Conservation (phyloP, 2,329 filamentous ascomycete genomes). For the Remersonia thermophila region DNA sequence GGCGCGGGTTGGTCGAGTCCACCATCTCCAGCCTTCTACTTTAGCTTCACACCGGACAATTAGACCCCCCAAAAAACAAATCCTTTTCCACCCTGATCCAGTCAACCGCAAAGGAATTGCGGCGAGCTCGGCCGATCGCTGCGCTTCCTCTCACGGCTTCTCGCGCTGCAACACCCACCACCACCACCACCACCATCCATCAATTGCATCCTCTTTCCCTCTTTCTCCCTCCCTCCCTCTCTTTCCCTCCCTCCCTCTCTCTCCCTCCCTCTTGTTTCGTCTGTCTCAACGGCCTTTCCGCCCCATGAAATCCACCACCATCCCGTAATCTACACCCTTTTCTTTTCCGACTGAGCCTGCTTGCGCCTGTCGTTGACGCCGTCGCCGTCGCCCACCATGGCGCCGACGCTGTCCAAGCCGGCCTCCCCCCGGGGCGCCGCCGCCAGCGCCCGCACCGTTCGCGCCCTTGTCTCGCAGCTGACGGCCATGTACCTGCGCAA, state of each 20-base stretch:
- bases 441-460: constrained; percentile 49
- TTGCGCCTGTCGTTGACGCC: background rate
- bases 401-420: constrained; percentile 58
- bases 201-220: no score
- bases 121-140: no score
- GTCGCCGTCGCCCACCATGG: constrained; percentile 39
- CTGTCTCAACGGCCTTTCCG: background rate
- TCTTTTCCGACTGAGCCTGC: background rate
- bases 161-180: no score
- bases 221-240: background rate
- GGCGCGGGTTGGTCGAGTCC: no score
- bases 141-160: no score
- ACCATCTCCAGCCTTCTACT: no score
- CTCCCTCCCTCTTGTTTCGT: background rate
- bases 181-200: no score
- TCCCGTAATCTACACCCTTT: constrained; percentile 3
- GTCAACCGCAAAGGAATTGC: background rate
- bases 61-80: background rate
- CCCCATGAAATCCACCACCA: constrained; percentile 8
- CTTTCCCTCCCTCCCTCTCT: background rate
- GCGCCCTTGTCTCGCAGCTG: constrained; percentile 52
- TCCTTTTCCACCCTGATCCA: background rate
- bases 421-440: constrained; percentile 30
- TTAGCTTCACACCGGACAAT: background rate
- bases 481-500: constrained; percentile 64